Evolutionary conservation across 1,284 basidiomycete genomes (phyloP), one percentile per base, ranked within the genome.

Genomic region (Ceratobasidium sp.): DNA sequence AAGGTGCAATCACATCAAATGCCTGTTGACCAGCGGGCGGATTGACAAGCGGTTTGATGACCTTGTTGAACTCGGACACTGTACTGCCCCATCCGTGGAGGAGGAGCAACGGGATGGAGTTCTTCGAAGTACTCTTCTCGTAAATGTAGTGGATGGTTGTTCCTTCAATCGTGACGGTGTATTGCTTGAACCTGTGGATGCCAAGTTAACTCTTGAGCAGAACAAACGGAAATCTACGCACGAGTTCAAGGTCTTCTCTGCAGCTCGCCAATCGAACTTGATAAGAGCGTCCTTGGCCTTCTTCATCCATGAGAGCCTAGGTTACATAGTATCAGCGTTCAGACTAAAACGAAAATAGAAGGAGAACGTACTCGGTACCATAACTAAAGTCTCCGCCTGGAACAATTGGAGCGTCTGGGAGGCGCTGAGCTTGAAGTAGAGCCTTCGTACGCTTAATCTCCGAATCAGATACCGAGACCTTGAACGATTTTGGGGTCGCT

Each of bases 1-100:
- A 69, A 32, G 68, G 68, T 1, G 53, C 45, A 29, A 55, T 55
- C 2, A 64, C 20, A 31, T 70, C 50, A 29, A 70, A 64, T 10
- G 60, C 34, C 35, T 65, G 60, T 42, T 40, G 49, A 3, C 60
- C 49, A 5, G 40, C 49, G 2, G 60, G 49, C 3, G 60, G 34
- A 25, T 15, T 53, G n/a, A 52, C 49, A 32, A 65, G 32, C 8
- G 69, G 58, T n/a, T 55, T 54, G 27, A 69, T 54, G 20, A 69
- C 57, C 32, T 69, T 55, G 68, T 62, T 45, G 45, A 62, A 69
- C 57, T 69, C 68, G 32, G 32, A 57, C 17, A 69, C 47, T n/a
- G 43, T 62, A 31, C 68, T 62, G n/a, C 43, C 43, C 68, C 68
- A 69, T 7, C 68, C 68, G 35, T 69, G 68, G 20, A 54, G 43